phyloP scores from a whole-genome alignment of 345 rosid genomes.

The Eucalyptus sp. region DNA sequence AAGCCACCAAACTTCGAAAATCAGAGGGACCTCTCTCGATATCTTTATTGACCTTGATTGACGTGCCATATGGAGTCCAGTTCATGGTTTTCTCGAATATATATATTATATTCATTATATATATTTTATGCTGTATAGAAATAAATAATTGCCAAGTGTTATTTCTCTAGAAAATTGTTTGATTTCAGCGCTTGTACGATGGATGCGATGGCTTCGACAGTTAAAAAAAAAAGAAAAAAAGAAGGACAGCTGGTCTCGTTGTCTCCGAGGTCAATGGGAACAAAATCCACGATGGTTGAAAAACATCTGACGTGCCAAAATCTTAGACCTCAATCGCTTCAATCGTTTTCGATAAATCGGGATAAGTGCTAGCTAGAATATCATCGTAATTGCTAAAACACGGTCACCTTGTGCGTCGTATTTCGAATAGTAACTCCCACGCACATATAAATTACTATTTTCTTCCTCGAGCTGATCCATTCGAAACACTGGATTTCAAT shows the following conservation, averaged over 20 bases:
- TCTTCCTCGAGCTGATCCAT: neutral
- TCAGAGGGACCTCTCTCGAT: neutral
- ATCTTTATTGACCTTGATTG: neutral
- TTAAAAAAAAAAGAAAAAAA: neutral
- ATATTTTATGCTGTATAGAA: neutral
- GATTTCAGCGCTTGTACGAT: neutral
- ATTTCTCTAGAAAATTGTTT: neutral
- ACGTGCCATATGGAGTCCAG: neutral
- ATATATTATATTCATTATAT: neutral
- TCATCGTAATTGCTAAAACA: neutral
- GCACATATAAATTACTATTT: neutral
- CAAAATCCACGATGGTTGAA: neutral
- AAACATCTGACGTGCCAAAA: neutral
- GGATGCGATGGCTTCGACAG: neutral
- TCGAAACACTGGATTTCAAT: neutral
- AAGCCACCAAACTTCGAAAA: neutral
- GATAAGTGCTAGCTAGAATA: neutral
- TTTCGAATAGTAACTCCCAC: rapidly evolving
- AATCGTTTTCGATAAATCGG: neutral
- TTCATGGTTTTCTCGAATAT: neutral
- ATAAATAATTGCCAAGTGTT: neutral
- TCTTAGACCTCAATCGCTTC: neutral
- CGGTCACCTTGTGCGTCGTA: neutral
- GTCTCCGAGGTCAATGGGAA: neutral
- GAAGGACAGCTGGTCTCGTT: neutral